phyloP scores from a whole-genome alignment of 768 basidiomycete genomes.

The Kwoniella dejecticola region DNA sequence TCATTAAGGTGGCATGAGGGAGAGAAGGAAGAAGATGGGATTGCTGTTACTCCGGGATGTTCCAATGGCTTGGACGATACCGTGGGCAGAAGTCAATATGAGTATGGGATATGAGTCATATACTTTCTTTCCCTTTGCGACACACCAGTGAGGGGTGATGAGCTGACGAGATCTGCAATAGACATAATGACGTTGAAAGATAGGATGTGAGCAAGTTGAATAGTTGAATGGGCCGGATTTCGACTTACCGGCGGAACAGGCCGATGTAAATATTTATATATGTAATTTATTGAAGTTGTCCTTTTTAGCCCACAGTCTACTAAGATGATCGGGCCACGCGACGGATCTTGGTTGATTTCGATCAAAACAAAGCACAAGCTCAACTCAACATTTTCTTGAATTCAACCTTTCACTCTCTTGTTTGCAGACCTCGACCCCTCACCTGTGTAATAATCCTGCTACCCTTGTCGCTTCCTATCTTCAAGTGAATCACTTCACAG shows the following conservation, averaged over 20 bases:
- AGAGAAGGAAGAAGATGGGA: neutral
- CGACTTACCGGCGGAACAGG: neutral
- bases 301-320: neutral
- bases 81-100: no score
- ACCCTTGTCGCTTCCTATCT: no score
- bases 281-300: neutral
- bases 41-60: neutral
- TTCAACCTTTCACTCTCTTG: constrained; percentile 4
- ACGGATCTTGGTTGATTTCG: neutral
- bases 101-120: no score
- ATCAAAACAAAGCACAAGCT: no score
- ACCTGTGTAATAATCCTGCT: no score
- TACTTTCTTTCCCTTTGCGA: no score
- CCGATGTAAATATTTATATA: neutral
- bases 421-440: neutral
- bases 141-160: neutral
- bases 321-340: constrained; percentile 4
- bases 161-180: constrained; percentile 1
- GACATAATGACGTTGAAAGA: neutral
- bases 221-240: constrained; percentile 3
- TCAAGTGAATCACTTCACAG: no score
- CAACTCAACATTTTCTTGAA: neutral
- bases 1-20: constrained; percentile 5
- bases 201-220: neutral
- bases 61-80: no score